Conservation (phyloP, 2,329 filamentous ascomycete species). For the Cytospora paraplurivora region DNA sequence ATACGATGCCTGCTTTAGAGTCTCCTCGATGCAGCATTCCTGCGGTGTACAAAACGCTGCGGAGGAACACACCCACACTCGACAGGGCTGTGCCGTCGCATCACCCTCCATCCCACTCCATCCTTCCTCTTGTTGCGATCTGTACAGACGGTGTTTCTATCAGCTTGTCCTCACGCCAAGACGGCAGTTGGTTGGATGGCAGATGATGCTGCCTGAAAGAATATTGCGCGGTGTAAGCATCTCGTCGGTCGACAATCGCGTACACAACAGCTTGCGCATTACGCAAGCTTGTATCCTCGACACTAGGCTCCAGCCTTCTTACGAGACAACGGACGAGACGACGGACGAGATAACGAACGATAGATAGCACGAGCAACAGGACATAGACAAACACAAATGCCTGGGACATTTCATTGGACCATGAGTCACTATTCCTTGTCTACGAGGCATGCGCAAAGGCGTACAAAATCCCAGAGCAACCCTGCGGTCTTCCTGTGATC, state of each 20-base stretch:
- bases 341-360: too few species aligned
- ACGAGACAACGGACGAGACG: too few species aligned
- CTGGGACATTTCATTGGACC: not conserved
- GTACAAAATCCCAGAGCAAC: not conserved
- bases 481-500: not conserved
- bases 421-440: conserved; percentile 1
- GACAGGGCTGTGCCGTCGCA: not conserved
- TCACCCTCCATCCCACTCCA: not conserved
- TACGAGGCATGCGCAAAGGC: not conserved
- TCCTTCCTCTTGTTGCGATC: not conserved
- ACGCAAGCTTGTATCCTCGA: too few species aligned
- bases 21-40: not conserved
- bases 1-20: not conserved
- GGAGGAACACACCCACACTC: not conserved
- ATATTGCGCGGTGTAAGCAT: too few species aligned
- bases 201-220: too few species aligned
- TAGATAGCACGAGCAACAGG: too few species aligned
- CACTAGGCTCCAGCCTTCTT: too few species aligned
- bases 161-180: not conserved
- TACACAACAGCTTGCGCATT: too few species aligned
- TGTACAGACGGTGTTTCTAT: not conserved
- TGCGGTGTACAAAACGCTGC: not conserved
- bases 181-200: too few species aligned
- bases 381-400: too few species aligned
- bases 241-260: too few species aligned